phyloP scores from a whole-genome alignment of 1,284 basidiomycete genomes.

The Ceratobasidium sp. region DNA sequence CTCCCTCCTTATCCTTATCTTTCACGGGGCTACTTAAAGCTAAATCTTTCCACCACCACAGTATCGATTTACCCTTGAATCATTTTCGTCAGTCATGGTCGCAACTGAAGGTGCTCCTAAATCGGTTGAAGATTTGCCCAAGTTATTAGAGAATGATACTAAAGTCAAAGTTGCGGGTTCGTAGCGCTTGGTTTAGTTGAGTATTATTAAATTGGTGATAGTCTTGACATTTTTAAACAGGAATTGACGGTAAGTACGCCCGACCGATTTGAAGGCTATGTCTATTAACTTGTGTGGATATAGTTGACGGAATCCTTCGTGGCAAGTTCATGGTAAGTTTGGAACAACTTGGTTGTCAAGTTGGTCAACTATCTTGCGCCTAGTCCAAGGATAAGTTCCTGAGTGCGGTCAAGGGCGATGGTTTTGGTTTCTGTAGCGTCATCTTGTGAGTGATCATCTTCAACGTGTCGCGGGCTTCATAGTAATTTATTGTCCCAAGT shows the following conservation, averaged over 20 bases:
- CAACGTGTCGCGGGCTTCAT: slow-evolving; percentile 28
- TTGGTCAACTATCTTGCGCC: slow-evolving; percentile 25
- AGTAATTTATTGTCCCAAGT: slow-evolving; percentile 58
- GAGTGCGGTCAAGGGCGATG: slow-evolving; percentile 81
- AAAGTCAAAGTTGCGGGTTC: slow-evolving; percentile 94
- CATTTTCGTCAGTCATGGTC: slow-evolving; percentile 28
- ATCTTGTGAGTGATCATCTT: slow-evolving; percentile 72
- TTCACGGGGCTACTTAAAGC: neutral
- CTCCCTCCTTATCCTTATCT: slow-evolving; percentile 9
- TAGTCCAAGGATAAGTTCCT: slow-evolving; percentile 94
- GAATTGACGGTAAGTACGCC: slow-evolving; percentile 55
- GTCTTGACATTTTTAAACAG: slow-evolving; percentile 45
- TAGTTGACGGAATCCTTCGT: slow-evolving; percentile 92
- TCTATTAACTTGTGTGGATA: neutral
- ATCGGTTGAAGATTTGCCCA: slow-evolving; percentile 70
- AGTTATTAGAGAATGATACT: slow-evolving; percentile 72
- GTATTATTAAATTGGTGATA: neutral
- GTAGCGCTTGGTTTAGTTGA: slow-evolving; percentile 51
- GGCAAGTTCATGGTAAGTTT: slow-evolving; percentile 89
- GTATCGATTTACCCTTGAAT: neutral
- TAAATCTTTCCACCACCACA: slow-evolving; percentile 7
- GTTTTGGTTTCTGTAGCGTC: slow-evolving; percentile 93
- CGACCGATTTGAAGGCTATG: neutral
- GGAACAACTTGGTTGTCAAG: slow-evolving; percentile 30
- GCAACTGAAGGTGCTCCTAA: slow-evolving; percentile 67